Conservation (phyloP, 2,329 filamentous ascomycete species). For the Alternaria conjuncta region DNA sequence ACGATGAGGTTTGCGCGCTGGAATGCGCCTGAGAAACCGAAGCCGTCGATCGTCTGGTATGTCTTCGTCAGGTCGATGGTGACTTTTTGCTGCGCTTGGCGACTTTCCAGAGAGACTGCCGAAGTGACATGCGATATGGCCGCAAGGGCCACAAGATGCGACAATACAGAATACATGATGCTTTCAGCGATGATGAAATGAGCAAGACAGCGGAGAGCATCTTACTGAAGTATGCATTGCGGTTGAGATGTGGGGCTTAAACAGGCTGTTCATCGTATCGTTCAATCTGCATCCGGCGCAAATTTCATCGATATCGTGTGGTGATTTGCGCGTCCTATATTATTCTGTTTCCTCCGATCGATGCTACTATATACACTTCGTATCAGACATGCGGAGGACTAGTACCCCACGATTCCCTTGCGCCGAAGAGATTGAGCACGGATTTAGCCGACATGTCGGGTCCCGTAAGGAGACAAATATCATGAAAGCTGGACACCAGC, state of each 20-base stretch:
- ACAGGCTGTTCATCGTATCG: not conserved
- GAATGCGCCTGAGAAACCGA: conserved; percentile 55
- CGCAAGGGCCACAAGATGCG: conserved; percentile 18
- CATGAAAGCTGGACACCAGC: too few relatives aligned
- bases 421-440: not conserved
- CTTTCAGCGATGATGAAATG: not conserved
- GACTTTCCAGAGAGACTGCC: conserved; percentile 18
- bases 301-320: not conserved
- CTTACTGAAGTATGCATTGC: not conserved
- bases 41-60: conserved; percentile 57
- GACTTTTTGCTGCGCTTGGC: conserved; percentile 38
- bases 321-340: not conserved
- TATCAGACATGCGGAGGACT: not conserved
- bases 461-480: too few relatives aligned
- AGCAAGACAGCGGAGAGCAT: rapidly evolving
- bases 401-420: not conserved
- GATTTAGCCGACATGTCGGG: not conserved
- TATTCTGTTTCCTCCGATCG: not conserved
- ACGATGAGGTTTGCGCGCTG: conserved; percentile 56
- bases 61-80: conserved; percentile 52
- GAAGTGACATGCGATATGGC: conserved; percentile 11
- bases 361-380: not conserved
- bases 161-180: conserved; percentile 17
- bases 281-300: not conserved
- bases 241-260: not conserved